phyloP scores from a whole-genome alignment of 371 early-diverging fungal species.

The Rhizopus delemar region DNA sequence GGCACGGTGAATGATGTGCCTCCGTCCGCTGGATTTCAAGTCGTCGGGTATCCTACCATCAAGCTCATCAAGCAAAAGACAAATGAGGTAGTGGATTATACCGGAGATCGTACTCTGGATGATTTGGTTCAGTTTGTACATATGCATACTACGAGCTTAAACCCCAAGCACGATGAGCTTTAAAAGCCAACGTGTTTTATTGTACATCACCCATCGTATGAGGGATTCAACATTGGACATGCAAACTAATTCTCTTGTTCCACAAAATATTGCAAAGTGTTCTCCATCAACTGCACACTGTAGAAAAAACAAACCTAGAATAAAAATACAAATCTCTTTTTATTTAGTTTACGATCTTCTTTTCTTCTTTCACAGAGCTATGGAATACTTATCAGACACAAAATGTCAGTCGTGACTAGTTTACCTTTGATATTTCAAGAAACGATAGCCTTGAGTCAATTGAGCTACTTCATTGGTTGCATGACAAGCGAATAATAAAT shows the following conservation, averaged over 20 bases:
- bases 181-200: background rate
- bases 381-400: too few species aligned
- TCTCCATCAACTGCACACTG: too few species aligned
- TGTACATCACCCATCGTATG: background rate
- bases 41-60: slow-evolving; percentile 91
- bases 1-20: slow-evolving; percentile 90
- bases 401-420: too few species aligned
- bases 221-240: too few species aligned
- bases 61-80: slow-evolving; percentile 77
- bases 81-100: slow-evolving; percentile 74
- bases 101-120: slow-evolving; percentile 75
- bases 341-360: too few species aligned
- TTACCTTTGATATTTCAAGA: slow-evolving; percentile 72
- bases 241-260: too few species aligned
- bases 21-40: slow-evolving; percentile 53
- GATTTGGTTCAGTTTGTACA: slow-evolving; percentile 71
- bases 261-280: too few species aligned
- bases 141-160: slow-evolving; percentile 8
- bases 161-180: background rate
- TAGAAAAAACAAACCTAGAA: too few species aligned
- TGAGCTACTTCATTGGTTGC: slow-evolving; percentile 88
- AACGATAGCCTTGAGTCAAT: slow-evolving; percentile 84
- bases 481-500: slow-evolving; percentile 91
- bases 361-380: too few species aligned
- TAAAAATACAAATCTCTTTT: too few species aligned